Percentiles rank a stretch among this genome's conserved stretches.
Conservation (phyloP, 805 yeast genomes). For the Metschnikowia lachancei region DNA sequence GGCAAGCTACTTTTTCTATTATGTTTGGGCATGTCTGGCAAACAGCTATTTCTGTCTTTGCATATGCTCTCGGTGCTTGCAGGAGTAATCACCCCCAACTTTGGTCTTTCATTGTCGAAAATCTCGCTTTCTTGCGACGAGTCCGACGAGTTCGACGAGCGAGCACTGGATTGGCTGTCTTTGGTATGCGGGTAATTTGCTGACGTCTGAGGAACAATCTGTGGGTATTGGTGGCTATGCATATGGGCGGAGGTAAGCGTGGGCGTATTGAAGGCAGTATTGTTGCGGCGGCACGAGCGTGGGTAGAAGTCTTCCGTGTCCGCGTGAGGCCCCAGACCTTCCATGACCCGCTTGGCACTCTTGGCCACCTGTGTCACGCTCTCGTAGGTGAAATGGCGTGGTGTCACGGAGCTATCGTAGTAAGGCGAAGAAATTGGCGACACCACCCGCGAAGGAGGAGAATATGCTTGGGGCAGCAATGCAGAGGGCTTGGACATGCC, state of each 20-base stretch:
- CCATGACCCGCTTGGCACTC: not conserved
- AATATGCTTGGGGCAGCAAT: not conserved
- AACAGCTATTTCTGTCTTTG: slow-evolving; percentile 9
- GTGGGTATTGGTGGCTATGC: slow-evolving; percentile 14
- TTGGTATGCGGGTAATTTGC: slow-evolving; percentile 16
- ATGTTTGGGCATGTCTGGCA: not conserved
- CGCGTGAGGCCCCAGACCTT: not conserved
- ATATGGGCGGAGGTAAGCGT: slow-evolving; percentile 6
- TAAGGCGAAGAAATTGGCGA: not conserved
- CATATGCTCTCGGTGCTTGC: slow-evolving; percentile 27
- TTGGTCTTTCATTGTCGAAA: slow-evolving; percentile 27
- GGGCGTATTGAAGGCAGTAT: slow-evolving; percentile 4
- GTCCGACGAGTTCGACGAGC: slow-evolving; percentile 21
- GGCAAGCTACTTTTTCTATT: too few species aligned
- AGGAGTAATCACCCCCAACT: slow-evolving; percentile 31
- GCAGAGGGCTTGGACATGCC: not conserved
- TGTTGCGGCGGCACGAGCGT: slow-evolving; percentile 2
- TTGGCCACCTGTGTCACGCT: not conserved
- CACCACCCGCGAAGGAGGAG: not conserved
- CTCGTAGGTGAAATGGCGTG: slow-evolving; percentile 1
- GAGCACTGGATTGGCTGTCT: slow-evolving; percentile 29
- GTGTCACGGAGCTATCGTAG: slow-evolving; percentile 1
- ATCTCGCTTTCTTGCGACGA: slow-evolving; percentile 23
- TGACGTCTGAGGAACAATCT: slow-evolving; percentile 8
- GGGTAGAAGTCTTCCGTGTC: not conserved